These are phyloP conservation scores for Leccinum boreale DNA, from an alignment of 768 basidiomycete genomes.

Conservation along the genomic window DNA sequence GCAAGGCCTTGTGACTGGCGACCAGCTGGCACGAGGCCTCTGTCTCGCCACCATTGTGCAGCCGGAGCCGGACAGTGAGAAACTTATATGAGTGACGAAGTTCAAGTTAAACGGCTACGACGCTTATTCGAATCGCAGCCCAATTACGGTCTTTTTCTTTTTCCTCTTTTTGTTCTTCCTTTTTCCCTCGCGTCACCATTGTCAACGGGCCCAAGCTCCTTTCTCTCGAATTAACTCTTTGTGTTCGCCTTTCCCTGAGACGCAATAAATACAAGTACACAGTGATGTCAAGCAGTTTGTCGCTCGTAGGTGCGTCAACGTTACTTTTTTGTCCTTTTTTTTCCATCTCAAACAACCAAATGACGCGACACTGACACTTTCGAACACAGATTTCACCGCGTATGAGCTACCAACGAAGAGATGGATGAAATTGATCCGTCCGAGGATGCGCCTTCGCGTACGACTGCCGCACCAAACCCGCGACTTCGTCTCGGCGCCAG, in stretches of 20 bases:
- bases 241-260: neutral
- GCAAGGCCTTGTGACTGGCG: neutral
- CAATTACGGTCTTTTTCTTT: neutral
- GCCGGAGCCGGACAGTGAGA: slow-evolving; percentile 16
- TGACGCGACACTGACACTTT: neutral
- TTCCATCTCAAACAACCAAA: neutral
- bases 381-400: slow-evolving; percentile 22
- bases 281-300: slow-evolving; percentile 12
- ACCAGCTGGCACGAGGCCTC: neutral
- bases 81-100: too few relatives aligned
- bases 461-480: neutral
- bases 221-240: neutral
- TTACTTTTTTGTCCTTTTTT: neutral
- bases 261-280: neutral
- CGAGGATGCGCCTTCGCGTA: slow-evolving; percentile 24
- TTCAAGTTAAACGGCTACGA: neutral
- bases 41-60: neutral
- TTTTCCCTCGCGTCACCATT: too few relatives aligned
- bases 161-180: neutral
- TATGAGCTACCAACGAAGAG: slow-evolving; percentile 20
- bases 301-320: slow-evolving; percentile 17
- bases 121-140: neutral
- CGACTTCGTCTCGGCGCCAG: slow-evolving; percentile 15
- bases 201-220: neutral
- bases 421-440: slow-evolving; percentile 17